A percentile compares a stretch with the other conserved stretches of the same genome.
These are phyloP conservation scores for Torulaspora quercuum DNA, from an alignment of 805 yeast genomes.

Conservation along the genomic window DNA sequence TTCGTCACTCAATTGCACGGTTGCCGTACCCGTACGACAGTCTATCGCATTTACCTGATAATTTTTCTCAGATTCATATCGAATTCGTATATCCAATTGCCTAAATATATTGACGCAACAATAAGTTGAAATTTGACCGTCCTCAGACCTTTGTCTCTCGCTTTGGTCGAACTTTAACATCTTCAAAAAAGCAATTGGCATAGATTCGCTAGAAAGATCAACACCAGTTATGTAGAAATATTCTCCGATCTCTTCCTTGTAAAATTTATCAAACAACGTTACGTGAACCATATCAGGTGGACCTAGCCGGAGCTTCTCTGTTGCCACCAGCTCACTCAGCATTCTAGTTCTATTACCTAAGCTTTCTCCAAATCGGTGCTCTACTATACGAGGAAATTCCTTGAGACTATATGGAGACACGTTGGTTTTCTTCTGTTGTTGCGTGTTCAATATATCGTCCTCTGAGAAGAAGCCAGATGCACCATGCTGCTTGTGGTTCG, in stretches of 20 bases:
- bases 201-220: slow-evolving; percentile 43
- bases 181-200: slow-evolving; percentile 48
- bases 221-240: slow-evolving; percentile 49
- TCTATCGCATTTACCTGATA: slow-evolving; percentile 33
- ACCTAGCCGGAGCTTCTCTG: slow-evolving; percentile 49
- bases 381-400: slow-evolving; percentile 32
- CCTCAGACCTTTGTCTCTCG: slow-evolving; percentile 15
- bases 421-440: slow-evolving; percentile 6
- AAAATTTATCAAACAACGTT: slow-evolving; percentile 43
- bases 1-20: slow-evolving; percentile 30
- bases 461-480: slow-evolving; percentile 19
- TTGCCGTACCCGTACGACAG: slow-evolving; percentile 35
- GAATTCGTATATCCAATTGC: slow-evolving; percentile 68
- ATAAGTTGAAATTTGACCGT: slow-evolving; percentile 43
- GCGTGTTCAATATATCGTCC: slow-evolving; percentile 13
- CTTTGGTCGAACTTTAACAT: slow-evolving; percentile 34
- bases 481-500: slow-evolving; percentile 9
- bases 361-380: slow-evolving; percentile 33
- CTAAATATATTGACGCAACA: slow-evolving; percentile 74
- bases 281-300: slow-evolving; percentile 63
- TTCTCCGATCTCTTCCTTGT: slow-evolving; percentile 47
- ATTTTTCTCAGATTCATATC: slow-evolving; percentile 40
- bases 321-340: slow-evolving; percentile 18
- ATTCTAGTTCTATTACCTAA: slow-evolving; percentile 28
- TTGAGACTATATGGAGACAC: slow-evolving; percentile 13